Evolutionary conservation across 495 filamentous ascomycete genomes (phyloP), one percentile per base, ranked within the genome.

Genomic region (Hypoxylon fuscum): DNA sequence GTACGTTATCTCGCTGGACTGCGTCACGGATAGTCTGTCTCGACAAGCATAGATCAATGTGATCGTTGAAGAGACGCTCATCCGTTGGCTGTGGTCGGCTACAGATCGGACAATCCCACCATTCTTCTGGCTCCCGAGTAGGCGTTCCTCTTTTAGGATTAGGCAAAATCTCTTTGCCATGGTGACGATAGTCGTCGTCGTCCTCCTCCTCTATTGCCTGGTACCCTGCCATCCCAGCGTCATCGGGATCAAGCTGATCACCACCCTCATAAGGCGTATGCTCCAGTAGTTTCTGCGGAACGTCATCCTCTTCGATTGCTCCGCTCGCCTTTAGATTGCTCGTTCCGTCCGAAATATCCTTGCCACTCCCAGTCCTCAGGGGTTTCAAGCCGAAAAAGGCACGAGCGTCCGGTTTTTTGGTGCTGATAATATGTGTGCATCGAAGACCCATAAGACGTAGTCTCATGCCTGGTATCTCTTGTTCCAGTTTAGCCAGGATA

Each of bases 21-120:
- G 84, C 90, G 68, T 97, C 91, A 37, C 87, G 88, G 59, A 98
- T 98, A 0, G 91, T 90, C 70, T 88, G 85, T 41, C 86, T 78
- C 1, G 93, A 97, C 6, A 99, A 83, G 75, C 95, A 99, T 17
- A 90, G 87, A 69, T 99, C 96, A 42, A 99, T 89, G 73, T 99
- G 96, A 46, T 89, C 87, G 62, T 99, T 99, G 75, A 99, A 97
- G 5, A 71, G 73, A 32, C 81, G 80, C 70, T 97, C 92, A 59
- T 92, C 84, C 0, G 93, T 87, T 3, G 77, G 55, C 67, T 97
- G 91, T 0, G 89, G 88, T 38, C 87, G 78, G 2, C 72, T 72
- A 72, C 95, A 98, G 32, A 98, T 92, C 0, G 95, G 95, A 72
- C 95, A 98, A 17, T 88, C 81, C 93, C 92, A 97, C 64, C 79